Conservation (phyloP, 495 filamentous ascomycete genomes). For the Aspergillus diversus region DNA sequence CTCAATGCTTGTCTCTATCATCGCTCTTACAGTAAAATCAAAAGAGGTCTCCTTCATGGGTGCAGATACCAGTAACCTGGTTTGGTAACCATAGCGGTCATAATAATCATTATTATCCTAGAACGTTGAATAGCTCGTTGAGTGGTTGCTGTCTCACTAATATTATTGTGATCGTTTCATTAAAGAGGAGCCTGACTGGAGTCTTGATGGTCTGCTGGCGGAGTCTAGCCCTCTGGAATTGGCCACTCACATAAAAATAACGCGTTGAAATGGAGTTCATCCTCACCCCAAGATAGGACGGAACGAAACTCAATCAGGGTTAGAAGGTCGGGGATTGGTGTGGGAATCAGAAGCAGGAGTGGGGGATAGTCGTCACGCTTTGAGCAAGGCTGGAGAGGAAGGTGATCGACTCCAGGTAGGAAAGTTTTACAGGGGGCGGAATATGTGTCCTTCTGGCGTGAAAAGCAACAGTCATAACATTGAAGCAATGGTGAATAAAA, state of each 20-base stretch:
- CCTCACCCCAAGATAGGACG: constrained; percentile 26
- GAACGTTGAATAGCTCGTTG: background rate
- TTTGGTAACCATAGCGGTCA: background rate
- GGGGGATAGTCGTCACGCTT: constrained; percentile 21
- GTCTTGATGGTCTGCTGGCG: constrained; percentile 19
- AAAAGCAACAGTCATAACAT: too few species aligned
- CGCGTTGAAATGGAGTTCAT: constrained; percentile 23
- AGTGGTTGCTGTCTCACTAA: background rate
- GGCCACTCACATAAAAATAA: constrained; percentile 28
- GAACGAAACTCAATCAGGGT: constrained; percentile 29
- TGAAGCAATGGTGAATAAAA: too few species aligned
- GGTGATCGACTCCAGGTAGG: constrained; percentile 22
- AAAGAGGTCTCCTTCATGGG: background rate
- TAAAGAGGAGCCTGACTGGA: constrained; percentile 21
- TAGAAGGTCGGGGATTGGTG: constrained; percentile 23
- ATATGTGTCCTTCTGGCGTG: background rate
- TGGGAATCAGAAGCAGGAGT: constrained; percentile 14
- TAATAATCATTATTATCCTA: background rate
- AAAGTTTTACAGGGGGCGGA: background rate
- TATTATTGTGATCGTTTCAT: constrained; percentile 12
- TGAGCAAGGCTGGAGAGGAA: constrained; percentile 9
- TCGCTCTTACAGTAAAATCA: background rate
- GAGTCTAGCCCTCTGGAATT: constrained; percentile 7
- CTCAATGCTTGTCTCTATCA: background rate
- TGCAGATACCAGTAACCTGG: background rate